Evolutionary conservation across 2,329 filamentous ascomycete species (phyloP).

Genomic region (Delphinella strobiligena): DNA sequence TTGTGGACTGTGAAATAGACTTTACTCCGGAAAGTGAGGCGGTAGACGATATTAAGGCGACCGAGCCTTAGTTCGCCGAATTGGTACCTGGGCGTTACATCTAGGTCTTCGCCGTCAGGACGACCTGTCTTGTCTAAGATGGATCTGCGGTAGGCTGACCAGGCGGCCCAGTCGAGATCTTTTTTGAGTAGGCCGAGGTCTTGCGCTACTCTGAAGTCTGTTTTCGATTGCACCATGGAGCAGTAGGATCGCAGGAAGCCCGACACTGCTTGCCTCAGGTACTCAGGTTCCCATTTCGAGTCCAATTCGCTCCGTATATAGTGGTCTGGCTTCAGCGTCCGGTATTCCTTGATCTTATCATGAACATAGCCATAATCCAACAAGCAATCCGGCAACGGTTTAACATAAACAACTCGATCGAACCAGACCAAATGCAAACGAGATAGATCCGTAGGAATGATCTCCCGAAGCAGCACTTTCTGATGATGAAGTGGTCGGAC

Average conservation of each 20-base stretch:
- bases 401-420: background rate
- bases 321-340: too few species aligned
- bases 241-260: constrained; percentile 1
- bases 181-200: background rate
- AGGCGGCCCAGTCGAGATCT: background rate
- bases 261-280: background rate
- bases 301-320: too few species aligned
- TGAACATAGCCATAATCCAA: background rate
- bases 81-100: constrained; percentile 4
- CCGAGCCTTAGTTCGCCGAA: constrained; percentile 11
- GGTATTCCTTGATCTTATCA: background rate
- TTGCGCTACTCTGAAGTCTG: background rate
- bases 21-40: background rate
- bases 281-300: too few species aligned
- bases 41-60: constrained; percentile 9
- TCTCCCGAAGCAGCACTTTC: background rate
- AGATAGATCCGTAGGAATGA: background rate
- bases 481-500: constrained; percentile 2
- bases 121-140: background rate
- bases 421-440: constrained; percentile 1
- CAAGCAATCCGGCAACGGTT: background rate
- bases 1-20: constrained; percentile 5
- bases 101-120: background rate
- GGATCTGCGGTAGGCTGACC: background rate
- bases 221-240: background rate